Evolutionary conservation across 306 rosid genomes (phyloP).

Genomic region (Lathyrus oleraceus): DNA sequence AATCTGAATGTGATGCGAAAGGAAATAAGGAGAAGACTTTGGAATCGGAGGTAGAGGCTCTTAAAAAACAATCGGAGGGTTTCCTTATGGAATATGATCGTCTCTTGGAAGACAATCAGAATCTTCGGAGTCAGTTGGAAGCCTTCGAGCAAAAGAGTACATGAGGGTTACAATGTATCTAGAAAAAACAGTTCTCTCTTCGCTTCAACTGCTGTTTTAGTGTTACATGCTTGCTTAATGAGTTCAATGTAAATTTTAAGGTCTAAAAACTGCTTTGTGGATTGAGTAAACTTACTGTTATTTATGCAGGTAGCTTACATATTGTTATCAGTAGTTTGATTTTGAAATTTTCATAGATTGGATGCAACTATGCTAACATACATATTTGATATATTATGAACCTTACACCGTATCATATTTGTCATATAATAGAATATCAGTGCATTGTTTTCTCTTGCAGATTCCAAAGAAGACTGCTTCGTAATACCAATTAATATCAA

Average conservation of each 20-base stretch:
- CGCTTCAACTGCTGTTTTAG: slow-evolving; percentile 26
- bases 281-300: slow-evolving; percentile 21
- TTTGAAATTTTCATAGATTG: slow-evolving; percentile 13
- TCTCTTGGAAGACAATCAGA: slow-evolving; percentile 80
- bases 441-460: not conserved
- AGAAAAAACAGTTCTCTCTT: slow-evolving; percentile 24
- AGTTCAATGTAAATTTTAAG: slow-evolving; percentile 23
- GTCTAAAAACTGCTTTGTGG: slow-evolving; percentile 6
- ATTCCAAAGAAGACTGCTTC: not conserved
- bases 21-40: slow-evolving; percentile 53
- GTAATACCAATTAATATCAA: not conserved
- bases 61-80: slow-evolving; percentile 83
- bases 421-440: not conserved
- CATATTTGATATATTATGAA: not conserved
- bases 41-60: slow-evolving; percentile 71
- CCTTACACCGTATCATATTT: not conserved
- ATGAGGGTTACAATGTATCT: slow-evolving; percentile 33
- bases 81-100: slow-evolving; percentile 88
- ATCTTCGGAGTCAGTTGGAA: slow-evolving; percentile 69
- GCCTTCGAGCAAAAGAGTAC: slow-evolving; percentile 60
- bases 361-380: not conserved
- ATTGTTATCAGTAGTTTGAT: not conserved
- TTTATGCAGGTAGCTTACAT: slow-evolving; percentile 14
- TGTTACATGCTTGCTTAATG: slow-evolving; percentile 24
- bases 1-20: slow-evolving; percentile 60